A percentile compares a stretch with the other conserved stretches of the same genome.
Conservation (phyloP, 2,329 filamentous ascomycete genomes). For the Septoria linicola region DNA sequence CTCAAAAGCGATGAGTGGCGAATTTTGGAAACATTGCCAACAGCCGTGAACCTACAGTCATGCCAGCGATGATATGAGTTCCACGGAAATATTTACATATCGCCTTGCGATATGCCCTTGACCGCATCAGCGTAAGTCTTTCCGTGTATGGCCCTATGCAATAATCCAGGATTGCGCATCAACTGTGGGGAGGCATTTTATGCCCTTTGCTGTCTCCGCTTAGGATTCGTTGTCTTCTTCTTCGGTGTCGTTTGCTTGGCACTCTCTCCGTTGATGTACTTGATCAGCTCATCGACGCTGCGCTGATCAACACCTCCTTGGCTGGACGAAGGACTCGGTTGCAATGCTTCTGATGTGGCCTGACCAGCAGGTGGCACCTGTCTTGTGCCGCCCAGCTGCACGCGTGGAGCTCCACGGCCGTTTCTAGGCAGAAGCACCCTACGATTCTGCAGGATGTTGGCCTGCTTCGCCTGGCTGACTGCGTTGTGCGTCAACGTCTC, state of each 20-base stretch:
- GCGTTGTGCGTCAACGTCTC: conserved; percentile 95
- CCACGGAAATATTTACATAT: too few relatives aligned
- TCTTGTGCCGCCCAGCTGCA: conserved; percentile 54
- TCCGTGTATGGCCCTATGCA: too few relatives aligned
- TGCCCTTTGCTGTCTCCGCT: conserved; percentile 35
- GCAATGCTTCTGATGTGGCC: conserved; percentile 18
- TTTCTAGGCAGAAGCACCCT: conserved; percentile 30
- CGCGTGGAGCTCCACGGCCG: conserved; percentile 51
- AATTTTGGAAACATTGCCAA: too few relatives aligned
- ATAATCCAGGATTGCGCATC: not conserved
- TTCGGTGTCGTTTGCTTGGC: conserved; percentile 42
- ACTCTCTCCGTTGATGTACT: conserved; percentile 80
- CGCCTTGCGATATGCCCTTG: too few relatives aligned
- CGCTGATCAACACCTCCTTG: conserved; percentile 51
- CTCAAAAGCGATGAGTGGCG: too few relatives aligned
- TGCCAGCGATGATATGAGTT: too few relatives aligned
- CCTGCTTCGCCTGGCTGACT: conserved; percentile 88
- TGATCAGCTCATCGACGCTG: conserved; percentile 89
- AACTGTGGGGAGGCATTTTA: conserved; percentile 7
- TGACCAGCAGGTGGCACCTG: conserved; percentile 59
- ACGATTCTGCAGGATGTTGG: conserved; percentile 48
- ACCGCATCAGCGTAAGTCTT: too few relatives aligned
- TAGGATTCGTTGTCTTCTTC: conserved; percentile 53
- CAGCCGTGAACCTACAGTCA: too few relatives aligned
- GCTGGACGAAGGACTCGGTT: conserved; percentile 10